Conservation (phyloP, 2,329 filamentous ascomycete genomes). For the Colletotrichum destructivum region DNA sequence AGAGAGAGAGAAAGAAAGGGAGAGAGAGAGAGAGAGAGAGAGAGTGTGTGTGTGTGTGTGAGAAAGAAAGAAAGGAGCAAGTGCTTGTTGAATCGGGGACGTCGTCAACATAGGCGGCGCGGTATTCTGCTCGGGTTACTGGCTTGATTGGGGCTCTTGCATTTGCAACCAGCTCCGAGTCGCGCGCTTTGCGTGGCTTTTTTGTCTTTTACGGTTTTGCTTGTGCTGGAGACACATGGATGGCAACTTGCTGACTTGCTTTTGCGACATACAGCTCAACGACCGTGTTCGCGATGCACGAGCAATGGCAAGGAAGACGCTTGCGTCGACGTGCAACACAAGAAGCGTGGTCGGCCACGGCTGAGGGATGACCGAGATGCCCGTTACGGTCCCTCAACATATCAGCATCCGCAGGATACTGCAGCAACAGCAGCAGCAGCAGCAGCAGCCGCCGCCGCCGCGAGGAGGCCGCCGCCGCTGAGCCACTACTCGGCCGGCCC, state of each 20-base stretch:
- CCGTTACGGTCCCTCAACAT: conserved; percentile 68
- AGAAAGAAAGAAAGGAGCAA: conserved; percentile 19
- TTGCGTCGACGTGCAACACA: conserved; percentile 88
- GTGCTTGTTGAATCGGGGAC: conserved; percentile 13
- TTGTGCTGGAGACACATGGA: background rate
- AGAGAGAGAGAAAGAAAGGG: background rate
- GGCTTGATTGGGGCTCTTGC: background rate
- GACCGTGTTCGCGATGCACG: conserved; percentile 83
- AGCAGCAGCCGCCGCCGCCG: too few relatives aligned
- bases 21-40: background rate
- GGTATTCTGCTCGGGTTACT: too few relatives aligned
- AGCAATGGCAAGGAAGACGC: conserved; percentile 85
- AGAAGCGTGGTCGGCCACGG: conserved; percentile 84
- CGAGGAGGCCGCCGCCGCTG: conserved; percentile 63
- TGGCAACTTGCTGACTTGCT: conserved; percentile 34
- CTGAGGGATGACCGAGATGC: conserved; percentile 80
- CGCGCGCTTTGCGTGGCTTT: conserved; percentile 3
- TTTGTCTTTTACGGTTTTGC: background rate
- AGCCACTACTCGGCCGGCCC: conserved; percentile 65
- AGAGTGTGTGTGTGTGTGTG: too few relatives aligned
- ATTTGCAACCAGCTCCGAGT: conserved; percentile 12
- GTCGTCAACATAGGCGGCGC: background rate
- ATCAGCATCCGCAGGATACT: conserved; percentile 62
- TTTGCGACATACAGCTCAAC: conserved; percentile 68
- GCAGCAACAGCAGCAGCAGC: conserved; percentile 45